A percentile compares a stretch with the other conserved stretches of the same genome.
Evolutionary conservation across 176 grass and related monocot species (phyloP).

Genomic region (Avena eriantha): DNA sequence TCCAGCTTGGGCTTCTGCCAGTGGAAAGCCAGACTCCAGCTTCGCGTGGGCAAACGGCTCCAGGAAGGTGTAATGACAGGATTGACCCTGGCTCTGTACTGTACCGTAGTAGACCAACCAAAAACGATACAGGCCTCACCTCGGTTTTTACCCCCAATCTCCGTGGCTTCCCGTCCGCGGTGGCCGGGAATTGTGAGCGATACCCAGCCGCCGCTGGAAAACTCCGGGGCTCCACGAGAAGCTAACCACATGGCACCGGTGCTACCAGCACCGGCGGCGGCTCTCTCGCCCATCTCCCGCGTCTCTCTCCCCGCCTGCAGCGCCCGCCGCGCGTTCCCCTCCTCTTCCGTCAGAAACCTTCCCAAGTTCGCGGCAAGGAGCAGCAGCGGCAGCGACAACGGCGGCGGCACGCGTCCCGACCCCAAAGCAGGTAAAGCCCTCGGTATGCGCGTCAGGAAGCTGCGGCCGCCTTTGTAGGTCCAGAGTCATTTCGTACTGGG

Average conservation of each 20-base stretch:
- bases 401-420: slow-evolving; percentile 38
- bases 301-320: neutral
- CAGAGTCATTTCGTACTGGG: neutral
- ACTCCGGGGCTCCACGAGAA: neutral
- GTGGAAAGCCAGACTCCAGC: neutral
- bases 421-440: slow-evolving; percentile 53
- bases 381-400: slow-evolving; percentile 7
- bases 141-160: neutral
- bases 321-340: neutral
- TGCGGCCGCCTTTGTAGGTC: neutral
- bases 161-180: slow-evolving; percentile 42
- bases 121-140: neutral
- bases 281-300: slow-evolving; percentile 15
- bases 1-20: no score
- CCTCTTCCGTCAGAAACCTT: slow-evolving; percentile 3
- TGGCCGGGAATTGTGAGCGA: neutral
- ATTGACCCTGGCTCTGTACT: neutral
- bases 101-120: neutral
- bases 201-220: neutral
- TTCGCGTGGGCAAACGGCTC: neutral
- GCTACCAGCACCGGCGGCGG: slow-evolving; percentile 3
- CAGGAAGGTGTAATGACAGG: neutral
- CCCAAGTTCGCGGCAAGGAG: slow-evolving; percentile 30
- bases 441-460: neutral
- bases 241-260: slow-evolving; percentile 27